Evolutionary conservation across 495 filamentous ascomycete species (phyloP), one percentile per base, ranked within the genome.

Genomic region (Aspergillus conjunctus): DNA sequence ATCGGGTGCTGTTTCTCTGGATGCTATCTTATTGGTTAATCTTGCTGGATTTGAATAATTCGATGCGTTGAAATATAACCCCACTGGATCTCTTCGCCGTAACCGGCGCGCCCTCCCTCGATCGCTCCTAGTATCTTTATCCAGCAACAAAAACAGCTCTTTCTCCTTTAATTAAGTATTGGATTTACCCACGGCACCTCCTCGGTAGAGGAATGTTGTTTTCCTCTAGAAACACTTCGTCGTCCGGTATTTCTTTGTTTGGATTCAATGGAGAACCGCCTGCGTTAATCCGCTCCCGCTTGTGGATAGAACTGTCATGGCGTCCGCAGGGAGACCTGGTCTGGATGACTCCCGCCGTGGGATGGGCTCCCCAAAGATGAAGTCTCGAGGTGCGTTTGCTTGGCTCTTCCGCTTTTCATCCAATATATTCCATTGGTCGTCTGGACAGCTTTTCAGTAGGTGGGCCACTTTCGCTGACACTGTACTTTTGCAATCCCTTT

Each of bases 311-410:
- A 59, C 54, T 66, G 60, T 60, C 55, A 80, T 80, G 78, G 74
- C 77, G 56, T 79, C 78, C 63, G 65, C 67, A 50, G 71, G 69
- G 64, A 79, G 78, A 62, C 72, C 76, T 64, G 66, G 69, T 53
- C 58, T 78, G 59, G 77, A 80, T 41, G 76, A 80, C 63, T 68
- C 75, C 66, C 78, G 78, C 68, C 78, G 76, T 53, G 77, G 70
- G 58, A 73, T 67, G 54, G 78, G 78, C 43, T 88, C 86, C 64
- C 86, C 86, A 22, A 82, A 85, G 72, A 83, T 85, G 59, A 86
- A 86, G 74, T 78, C 81, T 55, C 82, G 85, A 75, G 85, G 85
- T 87, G 76, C 68, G 84, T 66, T 55, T 14, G n/a, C 22, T 56
- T n/a, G 41, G 1, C 37, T 2, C 10, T 10, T 8, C 12, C 61